Conservation (phyloP, 2,329 filamentous ascomycete species). For the Metarhizium brunneum region DNA sequence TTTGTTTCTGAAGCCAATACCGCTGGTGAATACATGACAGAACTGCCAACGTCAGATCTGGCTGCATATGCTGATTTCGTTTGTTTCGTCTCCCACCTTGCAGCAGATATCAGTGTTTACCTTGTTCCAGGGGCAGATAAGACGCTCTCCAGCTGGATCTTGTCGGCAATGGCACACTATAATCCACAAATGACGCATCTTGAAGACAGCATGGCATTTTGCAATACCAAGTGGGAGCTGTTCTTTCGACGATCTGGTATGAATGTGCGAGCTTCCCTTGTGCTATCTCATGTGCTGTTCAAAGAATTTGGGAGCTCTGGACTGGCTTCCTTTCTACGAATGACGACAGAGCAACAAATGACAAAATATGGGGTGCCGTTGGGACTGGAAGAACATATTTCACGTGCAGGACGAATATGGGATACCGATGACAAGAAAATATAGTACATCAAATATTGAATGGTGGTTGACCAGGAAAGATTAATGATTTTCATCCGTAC, state of each 20-base stretch:
- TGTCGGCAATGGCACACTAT: slow-evolving; percentile 40
- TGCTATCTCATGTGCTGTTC: slow-evolving; percentile 18
- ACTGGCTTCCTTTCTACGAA: slow-evolving; percentile 21
- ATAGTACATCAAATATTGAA: neutral
- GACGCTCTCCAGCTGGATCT: slow-evolving; percentile 45
- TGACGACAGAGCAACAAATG: slow-evolving; percentile 17
- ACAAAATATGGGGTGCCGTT: slow-evolving; percentile 17
- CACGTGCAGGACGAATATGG: slow-evolving; percentile 5
- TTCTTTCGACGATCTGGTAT: slow-evolving; percentile 26
- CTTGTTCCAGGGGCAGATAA: slow-evolving; percentile 41
- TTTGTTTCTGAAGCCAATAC: slow-evolving; percentile 50
- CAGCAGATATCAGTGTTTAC: slow-evolving; percentile 27
- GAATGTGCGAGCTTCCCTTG: slow-evolving; percentile 27
- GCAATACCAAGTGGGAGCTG: slow-evolving; percentile 31
- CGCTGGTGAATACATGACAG: slow-evolving; percentile 30
- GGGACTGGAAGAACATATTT: slow-evolving; percentile 16
- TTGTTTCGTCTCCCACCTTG: slow-evolving; percentile 34
- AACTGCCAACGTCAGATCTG: slow-evolving; percentile 30
- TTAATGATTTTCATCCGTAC: neutral
- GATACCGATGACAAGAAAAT: slow-evolving; percentile 2
- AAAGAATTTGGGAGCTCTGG: slow-evolving; percentile 17
- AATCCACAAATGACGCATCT: slow-evolving; percentile 16
- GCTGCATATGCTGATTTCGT: slow-evolving; percentile 40
- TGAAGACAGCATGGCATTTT: slow-evolving; percentile 24
- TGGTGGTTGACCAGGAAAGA: neutral